Percentiles rank a stretch among this genome's conserved stretches.
These are phyloP conservation scores for Lanmaoa rubissima DNA, from an alignment of 768 basidiomycete genomes.

Conservation along the genomic window DNA sequence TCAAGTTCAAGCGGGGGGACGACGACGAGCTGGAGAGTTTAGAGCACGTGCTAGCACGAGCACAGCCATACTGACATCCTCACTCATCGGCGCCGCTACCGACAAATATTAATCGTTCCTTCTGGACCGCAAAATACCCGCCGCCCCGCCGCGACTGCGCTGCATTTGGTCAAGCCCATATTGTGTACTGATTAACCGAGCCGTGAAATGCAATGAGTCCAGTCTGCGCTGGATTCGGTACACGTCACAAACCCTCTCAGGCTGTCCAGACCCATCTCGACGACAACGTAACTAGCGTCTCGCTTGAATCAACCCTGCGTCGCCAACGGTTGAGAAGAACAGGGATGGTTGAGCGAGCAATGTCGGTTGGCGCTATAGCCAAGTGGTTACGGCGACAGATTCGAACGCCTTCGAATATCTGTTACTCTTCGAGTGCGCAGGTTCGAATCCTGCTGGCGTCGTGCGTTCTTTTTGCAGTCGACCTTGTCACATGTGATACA, in stretches of 20 bases:
- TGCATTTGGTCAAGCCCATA: background rate
- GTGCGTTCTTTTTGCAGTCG: slow-evolving; percentile 24
- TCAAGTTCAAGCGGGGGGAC: background rate
- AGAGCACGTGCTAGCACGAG: slow-evolving; percentile 1
- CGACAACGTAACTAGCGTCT: too few relatives aligned
- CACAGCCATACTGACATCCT: too few relatives aligned
- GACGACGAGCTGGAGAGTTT: background rate
- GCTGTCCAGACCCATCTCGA: too few relatives aligned
- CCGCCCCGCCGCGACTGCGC: background rate
- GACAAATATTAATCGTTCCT: background rate
- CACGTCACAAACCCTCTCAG: too few relatives aligned
- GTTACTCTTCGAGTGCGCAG: slow-evolving; percentile 68
- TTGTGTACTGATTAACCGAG: background rate
- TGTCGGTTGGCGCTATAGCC: slow-evolving; percentile 51
- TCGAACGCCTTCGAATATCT: slow-evolving; percentile 48
- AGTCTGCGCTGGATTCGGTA: too few relatives aligned
- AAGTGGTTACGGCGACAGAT: slow-evolving; percentile 80
- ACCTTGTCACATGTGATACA: background rate
- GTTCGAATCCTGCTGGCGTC: slow-evolving; percentile 69
- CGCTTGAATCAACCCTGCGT: too few relatives aligned
- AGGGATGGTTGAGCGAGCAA: too few relatives aligned
- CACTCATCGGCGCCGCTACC: background rate
- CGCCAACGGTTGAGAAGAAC: background rate
- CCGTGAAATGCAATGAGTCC: too few relatives aligned
- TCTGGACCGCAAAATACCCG: background rate